Evolutionary conservation across 139 green algal species (phyloP).

Genomic region (Chlamydomonas sp.): DNA sequence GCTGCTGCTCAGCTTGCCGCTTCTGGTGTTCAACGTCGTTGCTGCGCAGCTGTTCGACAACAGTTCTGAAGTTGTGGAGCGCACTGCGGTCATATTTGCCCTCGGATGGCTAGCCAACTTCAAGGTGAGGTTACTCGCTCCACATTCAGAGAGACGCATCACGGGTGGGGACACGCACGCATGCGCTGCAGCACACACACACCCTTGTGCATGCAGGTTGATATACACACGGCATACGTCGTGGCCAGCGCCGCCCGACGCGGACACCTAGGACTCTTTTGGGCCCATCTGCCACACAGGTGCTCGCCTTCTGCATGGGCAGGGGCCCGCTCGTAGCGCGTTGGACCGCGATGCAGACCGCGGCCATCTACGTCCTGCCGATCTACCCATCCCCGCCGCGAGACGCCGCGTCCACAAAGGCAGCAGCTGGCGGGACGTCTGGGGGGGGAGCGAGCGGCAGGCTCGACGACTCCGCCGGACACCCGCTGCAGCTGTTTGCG

Average conservation of each 20-base stretch:
- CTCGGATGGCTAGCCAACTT: constrained; percentile 23
- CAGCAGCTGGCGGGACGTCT: not conserved
- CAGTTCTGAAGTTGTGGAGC: not conserved
- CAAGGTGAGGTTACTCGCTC: constrained; percentile 8
- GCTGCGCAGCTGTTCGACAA: constrained; percentile 2
- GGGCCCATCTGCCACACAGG: not conserved
- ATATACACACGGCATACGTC: too few species aligned
- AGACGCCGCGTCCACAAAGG: constrained; percentile 1
- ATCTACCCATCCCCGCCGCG: not conserved
- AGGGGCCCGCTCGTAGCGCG: not conserved
- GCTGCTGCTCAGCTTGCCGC: not conserved
- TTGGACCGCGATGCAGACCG: not conserved
- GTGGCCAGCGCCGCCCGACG: too few species aligned
- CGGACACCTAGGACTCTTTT: too few species aligned
- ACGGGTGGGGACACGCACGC: too few species aligned
- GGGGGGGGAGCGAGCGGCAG: not conserved
- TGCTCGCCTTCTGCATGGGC: constrained; percentile 10
- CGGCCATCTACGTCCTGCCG: not conserved
- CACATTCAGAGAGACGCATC: not conserved
- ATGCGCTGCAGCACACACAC: too few species aligned
- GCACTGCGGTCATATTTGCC: constrained; percentile 1
- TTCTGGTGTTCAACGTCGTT: not conserved
- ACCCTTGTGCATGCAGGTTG: too few species aligned
- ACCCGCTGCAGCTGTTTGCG: not conserved
- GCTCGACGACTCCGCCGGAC: not conserved